These are phyloP conservation scores for Anthracocystis panici-leucophaei DNA, from an alignment of 1,284 basidiomycete genomes.

Conservation along the genomic window DNA sequence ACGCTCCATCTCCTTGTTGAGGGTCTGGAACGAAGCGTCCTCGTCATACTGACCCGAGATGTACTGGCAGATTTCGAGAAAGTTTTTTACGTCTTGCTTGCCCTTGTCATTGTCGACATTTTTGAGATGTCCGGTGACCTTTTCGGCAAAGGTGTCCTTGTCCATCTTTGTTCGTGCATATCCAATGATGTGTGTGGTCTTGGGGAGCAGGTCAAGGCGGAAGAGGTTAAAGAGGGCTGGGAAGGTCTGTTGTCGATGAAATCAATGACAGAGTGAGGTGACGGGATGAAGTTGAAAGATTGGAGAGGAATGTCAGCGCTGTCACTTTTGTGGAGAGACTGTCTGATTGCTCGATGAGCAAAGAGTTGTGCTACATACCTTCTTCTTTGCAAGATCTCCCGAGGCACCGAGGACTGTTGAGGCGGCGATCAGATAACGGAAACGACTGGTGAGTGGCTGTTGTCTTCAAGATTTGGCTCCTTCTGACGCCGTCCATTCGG, in stretches of 20 bases:
- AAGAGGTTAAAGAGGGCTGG: slow-evolving; percentile 67
- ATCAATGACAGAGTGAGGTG: not conserved
- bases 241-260: slow-evolving; percentile 54
- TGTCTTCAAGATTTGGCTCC: too few relatives aligned
- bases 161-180: slow-evolving; percentile 70
- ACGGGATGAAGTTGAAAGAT: not conserved
- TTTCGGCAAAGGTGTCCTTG: slow-evolving; percentile 64
- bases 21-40: slow-evolving; percentile 62
- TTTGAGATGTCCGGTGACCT: slow-evolving; percentile 59
- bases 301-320: slow-evolving; percentile 5
- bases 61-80: slow-evolving; percentile 65
- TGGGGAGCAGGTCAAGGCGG: slow-evolving; percentile 59
- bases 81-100: slow-evolving; percentile 53
- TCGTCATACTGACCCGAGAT: slow-evolving; percentile 67
- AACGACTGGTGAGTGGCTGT: too few relatives aligned
- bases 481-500: not conserved
- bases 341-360: not conserved
- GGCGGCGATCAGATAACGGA: too few relatives aligned
- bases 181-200: slow-evolving; percentile 67
- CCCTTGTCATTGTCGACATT: slow-evolving; percentile 54
- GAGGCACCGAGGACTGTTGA: slow-evolving; percentile 89
- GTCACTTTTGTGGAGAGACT: not conserved
- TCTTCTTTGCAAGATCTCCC: slow-evolving; percentile 99
- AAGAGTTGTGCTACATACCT: slow-evolving; percentile 73
- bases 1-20: slow-evolving; percentile 61